phyloP scores from a whole-genome alignment of 805 yeast genomes.

The Yarrowia yakushimensis region DNA sequence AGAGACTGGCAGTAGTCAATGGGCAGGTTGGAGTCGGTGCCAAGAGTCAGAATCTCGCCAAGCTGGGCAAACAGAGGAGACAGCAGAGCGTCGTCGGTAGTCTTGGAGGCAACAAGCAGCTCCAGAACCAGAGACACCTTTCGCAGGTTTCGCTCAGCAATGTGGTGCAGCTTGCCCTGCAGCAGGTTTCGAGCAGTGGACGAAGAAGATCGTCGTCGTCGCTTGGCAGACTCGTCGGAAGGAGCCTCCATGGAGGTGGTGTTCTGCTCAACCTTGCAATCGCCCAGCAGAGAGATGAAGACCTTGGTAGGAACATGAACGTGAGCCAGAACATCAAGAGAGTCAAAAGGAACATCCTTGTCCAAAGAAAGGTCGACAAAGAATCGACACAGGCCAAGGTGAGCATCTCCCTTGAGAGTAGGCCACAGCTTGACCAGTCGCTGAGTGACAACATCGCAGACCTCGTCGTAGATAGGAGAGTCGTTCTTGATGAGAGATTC shows the following conservation, averaged over 20 bases:
- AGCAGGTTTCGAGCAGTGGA: slow-evolving; percentile 53
- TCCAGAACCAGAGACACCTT: slow-evolving; percentile 78
- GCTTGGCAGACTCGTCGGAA: slow-evolving; percentile 56
- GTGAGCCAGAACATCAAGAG: slow-evolving; percentile 44
- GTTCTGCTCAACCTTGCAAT: slow-evolving; percentile 52
- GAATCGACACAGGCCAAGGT: slow-evolving; percentile 54
- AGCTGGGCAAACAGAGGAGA: slow-evolving; percentile 39
- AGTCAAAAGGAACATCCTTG: slow-evolving; percentile 45
- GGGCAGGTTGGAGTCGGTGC: slow-evolving; percentile 87
- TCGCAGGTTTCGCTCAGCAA: slow-evolving; percentile 75
- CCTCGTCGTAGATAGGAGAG: slow-evolving; percentile 24
- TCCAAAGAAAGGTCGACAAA: slow-evolving; percentile 55
- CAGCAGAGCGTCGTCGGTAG: slow-evolving; percentile 33
- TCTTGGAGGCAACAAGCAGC: slow-evolving; percentile 55
- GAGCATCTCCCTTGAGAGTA: slow-evolving; percentile 54
- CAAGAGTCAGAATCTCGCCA: slow-evolving; percentile 53
- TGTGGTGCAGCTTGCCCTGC: slow-evolving; percentile 59
- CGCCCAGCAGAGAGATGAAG: slow-evolving; percentile 56
- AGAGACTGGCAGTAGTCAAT: slow-evolving; percentile 89
- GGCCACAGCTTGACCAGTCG: slow-evolving; percentile 57
- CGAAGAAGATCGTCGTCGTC: slow-evolving; percentile 64
- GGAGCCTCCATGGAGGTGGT: slow-evolving; percentile 37
- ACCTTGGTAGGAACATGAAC: slow-evolving; percentile 57
- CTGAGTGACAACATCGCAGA: slow-evolving; percentile 46
- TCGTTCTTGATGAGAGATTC: slow-evolving; percentile 49